Evolutionary conservation across 1,284 basidiomycete species (phyloP).

Genomic region (Naganishia liquefaciens): DNA sequence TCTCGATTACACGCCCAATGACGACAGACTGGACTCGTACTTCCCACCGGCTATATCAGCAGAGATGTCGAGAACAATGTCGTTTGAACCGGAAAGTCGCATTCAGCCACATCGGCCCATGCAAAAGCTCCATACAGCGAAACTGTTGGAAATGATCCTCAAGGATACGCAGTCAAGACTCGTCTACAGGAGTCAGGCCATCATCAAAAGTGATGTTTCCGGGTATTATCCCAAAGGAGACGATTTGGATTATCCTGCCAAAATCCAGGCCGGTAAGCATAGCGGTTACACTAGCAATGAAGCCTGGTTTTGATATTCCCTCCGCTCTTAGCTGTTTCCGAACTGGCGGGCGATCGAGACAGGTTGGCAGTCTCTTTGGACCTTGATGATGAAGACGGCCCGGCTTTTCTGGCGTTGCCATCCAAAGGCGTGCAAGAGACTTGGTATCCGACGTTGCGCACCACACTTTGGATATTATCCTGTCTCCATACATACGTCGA

Average conservation of each 20-base stretch:
- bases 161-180: constrained; percentile 91
- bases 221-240: constrained; percentile 69
- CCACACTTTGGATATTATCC: constrained; percentile 81
- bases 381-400: constrained; percentile 50
- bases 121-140: constrained; percentile 65
- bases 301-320: background rate
- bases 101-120: constrained; percentile 47
- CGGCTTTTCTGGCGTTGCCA: constrained; percentile 67
- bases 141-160: constrained; percentile 79
- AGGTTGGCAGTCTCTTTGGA: constrained; percentile 41
- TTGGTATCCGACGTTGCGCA: constrained; percentile 84
- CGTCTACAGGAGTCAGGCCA: constrained; percentile 88
- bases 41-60: constrained; percentile 25
- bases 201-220: constrained; percentile 81
- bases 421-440: constrained; percentile 71
- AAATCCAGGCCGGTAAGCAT: constrained; percentile 61
- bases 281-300: constrained; percentile 4
- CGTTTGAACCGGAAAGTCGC: constrained; percentile 25
- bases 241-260: constrained; percentile 82
- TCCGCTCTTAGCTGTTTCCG: constrained; percentile 3
- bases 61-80: constrained; percentile 11
- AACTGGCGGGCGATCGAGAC: constrained; percentile 17
- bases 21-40: constrained; percentile 22
- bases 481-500: constrained; percentile 88
- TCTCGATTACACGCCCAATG: constrained; percentile 42